Conservation (phyloP, 805 yeast genomes). For the Sporopachydermia quercuum region DNA sequence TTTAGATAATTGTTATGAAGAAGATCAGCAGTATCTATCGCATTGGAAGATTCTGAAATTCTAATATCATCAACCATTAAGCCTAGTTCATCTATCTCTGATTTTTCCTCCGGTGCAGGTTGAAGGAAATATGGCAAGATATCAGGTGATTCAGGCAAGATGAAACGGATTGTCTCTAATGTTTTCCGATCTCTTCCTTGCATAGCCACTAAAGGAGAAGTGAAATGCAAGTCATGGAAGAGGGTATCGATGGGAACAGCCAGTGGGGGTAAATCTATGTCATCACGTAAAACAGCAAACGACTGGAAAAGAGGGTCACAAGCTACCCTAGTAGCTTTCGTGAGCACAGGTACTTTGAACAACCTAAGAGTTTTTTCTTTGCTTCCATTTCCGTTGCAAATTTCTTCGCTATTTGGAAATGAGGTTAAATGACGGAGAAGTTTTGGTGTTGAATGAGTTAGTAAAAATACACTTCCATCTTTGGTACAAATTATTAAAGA, state of each 20-base stretch:
- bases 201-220: constrained; percentile 29
- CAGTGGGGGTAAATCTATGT: constrained; percentile 43
- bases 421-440: background rate
- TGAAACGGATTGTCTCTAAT: constrained; percentile 2
- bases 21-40: background rate
- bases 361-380: constrained; percentile 25
- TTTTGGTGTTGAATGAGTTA: constrained; percentile 12
- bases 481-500: constrained; percentile 50
- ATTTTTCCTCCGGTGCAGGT: background rate
- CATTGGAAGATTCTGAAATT: background rate
- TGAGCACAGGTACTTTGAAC: constrained; percentile 35
- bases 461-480: constrained; percentile 52
- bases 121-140: background rate
- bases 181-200: constrained; percentile 4
- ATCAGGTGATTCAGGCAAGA: background rate
- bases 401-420: no score
- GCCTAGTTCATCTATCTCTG: constrained; percentile 5
- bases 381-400: constrained; percentile 19
- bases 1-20: background rate
- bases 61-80: constrained; percentile 1
- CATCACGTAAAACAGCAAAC: constrained; percentile 54
- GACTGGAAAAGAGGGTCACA: constrained; percentile 54
- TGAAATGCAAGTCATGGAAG: constrained; percentile 33
- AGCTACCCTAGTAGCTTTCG: constrained; percentile 43
- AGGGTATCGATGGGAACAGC: constrained; percentile 31